A percentile compares a stretch with the other conserved stretches of the same genome.
Conservation (phyloP, 1,284 basidiomycete species). For the Boletus holoroseus region DNA sequence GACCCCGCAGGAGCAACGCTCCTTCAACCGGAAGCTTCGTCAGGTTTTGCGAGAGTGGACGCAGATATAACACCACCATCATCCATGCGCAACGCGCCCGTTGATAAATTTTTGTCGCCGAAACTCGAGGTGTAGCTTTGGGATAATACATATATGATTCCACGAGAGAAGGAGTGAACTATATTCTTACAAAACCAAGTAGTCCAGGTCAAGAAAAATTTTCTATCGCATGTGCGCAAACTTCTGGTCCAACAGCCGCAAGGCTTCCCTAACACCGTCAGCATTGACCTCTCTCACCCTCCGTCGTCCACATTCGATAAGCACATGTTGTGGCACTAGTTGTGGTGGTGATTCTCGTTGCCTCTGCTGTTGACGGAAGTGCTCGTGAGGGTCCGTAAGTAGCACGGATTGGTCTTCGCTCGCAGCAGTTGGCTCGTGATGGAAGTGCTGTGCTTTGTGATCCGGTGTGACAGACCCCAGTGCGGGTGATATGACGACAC, state of each 20-base stretch:
- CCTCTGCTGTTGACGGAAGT: constrained; percentile 45
- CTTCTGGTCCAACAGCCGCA: constrained; percentile 72
- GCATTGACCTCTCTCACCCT: constrained; percentile 68
- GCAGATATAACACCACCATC: constrained; percentile 5
- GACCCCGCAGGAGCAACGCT: constrained; percentile 28
- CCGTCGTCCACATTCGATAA: constrained; percentile 55
- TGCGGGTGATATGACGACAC: constrained; percentile 59
- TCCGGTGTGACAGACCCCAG: constrained; percentile 47
- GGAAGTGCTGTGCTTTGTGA: constrained; percentile 26
- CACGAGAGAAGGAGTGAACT: neutral
- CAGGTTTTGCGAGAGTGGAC: constrained; percentile 24
- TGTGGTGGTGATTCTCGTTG: constrained; percentile 43
- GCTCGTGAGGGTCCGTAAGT: constrained; percentile 50
- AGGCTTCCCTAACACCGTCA: constrained; percentile 72
- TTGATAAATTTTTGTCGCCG: neutral
- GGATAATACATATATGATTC: constrained; percentile 7
- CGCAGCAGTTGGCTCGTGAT: constrained; percentile 10
- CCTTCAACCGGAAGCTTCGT: constrained; percentile 31
- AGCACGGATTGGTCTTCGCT: constrained; percentile 36
- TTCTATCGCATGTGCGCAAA: constrained; percentile 39
- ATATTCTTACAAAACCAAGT: constrained; percentile 1
- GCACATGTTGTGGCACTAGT: constrained; percentile 54
- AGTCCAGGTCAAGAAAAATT: neutral
- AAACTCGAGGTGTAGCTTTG: neutral
- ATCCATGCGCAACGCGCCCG: neutral